Base-by-base conservation (phyloP, 2,329 filamentous ascomycete species). In the Camptophora hylomeconis region DNA sequence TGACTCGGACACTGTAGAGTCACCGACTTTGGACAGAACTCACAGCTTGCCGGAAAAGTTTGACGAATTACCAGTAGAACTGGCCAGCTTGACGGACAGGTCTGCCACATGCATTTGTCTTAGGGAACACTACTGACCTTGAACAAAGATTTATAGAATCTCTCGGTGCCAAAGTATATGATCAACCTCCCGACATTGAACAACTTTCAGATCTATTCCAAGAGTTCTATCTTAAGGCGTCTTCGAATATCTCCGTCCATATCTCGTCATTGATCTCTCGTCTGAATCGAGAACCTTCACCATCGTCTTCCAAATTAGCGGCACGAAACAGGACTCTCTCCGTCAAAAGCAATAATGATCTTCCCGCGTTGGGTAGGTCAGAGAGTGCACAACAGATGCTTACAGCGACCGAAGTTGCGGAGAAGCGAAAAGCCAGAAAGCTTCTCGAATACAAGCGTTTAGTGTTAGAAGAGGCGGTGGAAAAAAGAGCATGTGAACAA, bases 71-170 rank as follows among this genome's bases (percentile, higher is more conserved):
- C 89, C 89, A 9, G 89, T 94, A 46, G 89, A 98, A 65, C 71
- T 98, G 35, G 69, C 89, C 34, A 89, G 82, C 53, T 60, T 94
- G 49, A 83, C 80, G 12, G 87, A 95, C 54, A 81, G 80, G 82
- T 84, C 61, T 37, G 52, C 41, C 21, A 17, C 26, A 15, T 26
- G 25, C 14, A 15, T 7, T 28, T 17, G 28, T 11, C 20, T 29
- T 25, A 14, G 11, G 10, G 7, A 17, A 5, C 20, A 28, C 12
- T 17, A 13, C 24, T 26, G 10, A 19, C 10, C 7, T 15, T 20
- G 24, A n/a, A n/a, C n/a, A n/a, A 47, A 89, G 83, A 49, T 98
- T 98, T 50, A 76, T 95, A 47, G 83, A 93, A 37, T 87, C 83
- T 5, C 61, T 98, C 15, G 80, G 75, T 26, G 82, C 82, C 44